phyloP scores from a whole-genome alignment of 2,329 filamentous ascomycete species.

The Cladophialophora psammophila region DNA sequence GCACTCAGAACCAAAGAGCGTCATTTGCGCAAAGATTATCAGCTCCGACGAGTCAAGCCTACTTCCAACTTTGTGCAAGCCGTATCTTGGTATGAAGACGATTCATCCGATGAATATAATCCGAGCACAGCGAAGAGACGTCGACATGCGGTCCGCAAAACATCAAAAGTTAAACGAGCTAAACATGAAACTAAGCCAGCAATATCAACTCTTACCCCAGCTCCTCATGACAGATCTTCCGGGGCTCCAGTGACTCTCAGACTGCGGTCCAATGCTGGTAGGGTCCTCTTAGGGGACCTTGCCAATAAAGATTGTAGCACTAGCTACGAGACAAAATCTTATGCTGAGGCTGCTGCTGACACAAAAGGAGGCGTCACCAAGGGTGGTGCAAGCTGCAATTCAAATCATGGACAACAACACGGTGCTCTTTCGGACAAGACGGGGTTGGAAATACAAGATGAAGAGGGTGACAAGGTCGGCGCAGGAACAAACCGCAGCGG shows the following conservation, averaged over 20 bases:
- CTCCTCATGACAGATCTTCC: neutral
- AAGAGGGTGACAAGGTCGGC: constrained; percentile 28
- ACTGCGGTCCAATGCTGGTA: constrained; percentile 12
- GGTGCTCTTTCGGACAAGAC: neutral
- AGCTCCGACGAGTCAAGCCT: constrained; percentile 16
- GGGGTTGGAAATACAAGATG: constrained; percentile 23
- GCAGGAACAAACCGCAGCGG: constrained; percentile 26
- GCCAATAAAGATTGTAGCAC: neutral
- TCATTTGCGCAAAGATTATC: constrained; percentile 30
- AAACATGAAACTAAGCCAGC: constrained; percentile 12
- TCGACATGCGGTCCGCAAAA: neutral
- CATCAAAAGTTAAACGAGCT: constrained; percentile 8
- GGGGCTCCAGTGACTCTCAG: constrained; percentile 17
- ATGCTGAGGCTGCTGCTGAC: neutral
- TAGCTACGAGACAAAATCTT: neutral
- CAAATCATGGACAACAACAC: neutral
- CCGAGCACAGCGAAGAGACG: constrained; percentile 19
- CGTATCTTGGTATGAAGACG: constrained; percentile 24
- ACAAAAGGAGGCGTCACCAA: neutral
- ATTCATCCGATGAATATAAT: constrained; percentile 24
- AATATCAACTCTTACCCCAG: neutral
- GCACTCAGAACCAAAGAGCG: constrained; percentile 8
- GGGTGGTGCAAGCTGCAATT: neutral
- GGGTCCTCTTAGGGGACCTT: constrained; percentile 5
- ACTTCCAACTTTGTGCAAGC: constrained; percentile 8